These are phyloP conservation scores for Zoysia japonica DNA, from an alignment of 176 grass and related monocot species.

Conservation along the genomic window DNA sequence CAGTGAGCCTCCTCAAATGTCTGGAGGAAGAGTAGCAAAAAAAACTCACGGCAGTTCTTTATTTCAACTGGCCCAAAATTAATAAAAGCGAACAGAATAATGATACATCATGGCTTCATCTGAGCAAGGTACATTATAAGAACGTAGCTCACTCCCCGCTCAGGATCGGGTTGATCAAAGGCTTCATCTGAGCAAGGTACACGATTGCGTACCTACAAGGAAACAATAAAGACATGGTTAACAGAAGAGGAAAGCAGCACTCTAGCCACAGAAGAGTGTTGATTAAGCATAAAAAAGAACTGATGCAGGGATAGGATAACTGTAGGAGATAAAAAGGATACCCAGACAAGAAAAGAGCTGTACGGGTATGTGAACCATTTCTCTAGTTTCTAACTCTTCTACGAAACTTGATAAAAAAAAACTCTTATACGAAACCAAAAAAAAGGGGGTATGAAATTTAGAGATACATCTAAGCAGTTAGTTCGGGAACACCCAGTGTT, in stretches of 20 bases:
- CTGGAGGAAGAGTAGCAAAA: slow-evolving; percentile 40
- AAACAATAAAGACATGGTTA: not conserved
- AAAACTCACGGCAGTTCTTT: slow-evolving; percentile 35
- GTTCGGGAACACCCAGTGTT: not conserved
- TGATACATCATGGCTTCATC: slow-evolving; percentile 31
- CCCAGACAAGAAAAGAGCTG: not conserved
- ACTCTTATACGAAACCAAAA: too few relatives aligned
- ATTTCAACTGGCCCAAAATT: slow-evolving; percentile 41
- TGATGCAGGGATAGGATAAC: too few relatives aligned
- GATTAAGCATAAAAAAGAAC: too few relatives aligned
- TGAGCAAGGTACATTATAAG: not conserved
- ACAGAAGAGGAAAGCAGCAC: not conserved
- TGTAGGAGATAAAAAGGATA: not conserved
- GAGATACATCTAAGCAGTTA: too few relatives aligned
- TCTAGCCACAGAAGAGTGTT: too few relatives aligned
- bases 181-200: slow-evolving; percentile 93
- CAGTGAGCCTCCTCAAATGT: slow-evolving; percentile 23
- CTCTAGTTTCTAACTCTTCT: not conserved
- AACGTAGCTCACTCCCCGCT: slow-evolving; percentile 70
- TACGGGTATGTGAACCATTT: not conserved
- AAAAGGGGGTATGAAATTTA: not conserved
- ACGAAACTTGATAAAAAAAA: not conserved
- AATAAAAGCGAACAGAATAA: slow-evolving; percentile 45
- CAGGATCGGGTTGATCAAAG: slow-evolving; percentile 88
- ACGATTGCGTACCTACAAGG: slow-evolving; percentile 89